Evolutionary conservation across 139 green algal genomes (phyloP).

Genomic region (Coelastrella sp.): DNA sequence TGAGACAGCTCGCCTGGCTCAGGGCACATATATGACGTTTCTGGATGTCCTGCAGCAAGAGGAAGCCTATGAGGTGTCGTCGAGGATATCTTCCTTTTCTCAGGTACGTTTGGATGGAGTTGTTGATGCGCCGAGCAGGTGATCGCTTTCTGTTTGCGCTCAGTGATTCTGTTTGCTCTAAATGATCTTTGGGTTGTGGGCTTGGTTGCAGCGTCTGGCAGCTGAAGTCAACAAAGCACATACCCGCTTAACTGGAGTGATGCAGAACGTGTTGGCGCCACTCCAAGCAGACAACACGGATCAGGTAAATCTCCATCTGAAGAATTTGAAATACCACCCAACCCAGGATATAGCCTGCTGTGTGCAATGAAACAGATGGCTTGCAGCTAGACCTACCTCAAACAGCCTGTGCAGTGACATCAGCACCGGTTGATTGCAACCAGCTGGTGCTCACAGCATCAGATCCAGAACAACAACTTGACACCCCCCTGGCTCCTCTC

Average conservation of each 20-base stretch:
- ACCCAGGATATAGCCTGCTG: too few relatives aligned
- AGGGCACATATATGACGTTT: background rate
- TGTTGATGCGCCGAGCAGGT: too few relatives aligned
- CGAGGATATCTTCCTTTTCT: background rate
- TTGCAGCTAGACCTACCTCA: too few relatives aligned
- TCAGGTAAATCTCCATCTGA: background rate
- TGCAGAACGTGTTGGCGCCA: conserved; percentile 14
- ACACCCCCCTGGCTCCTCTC: too few relatives aligned
- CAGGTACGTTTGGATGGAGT: background rate
- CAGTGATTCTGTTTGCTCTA: too few relatives aligned
- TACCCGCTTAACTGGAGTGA: background rate
- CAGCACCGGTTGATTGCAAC: too few relatives aligned
- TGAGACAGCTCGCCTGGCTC: background rate
- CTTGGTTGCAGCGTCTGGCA: conserved; percentile 1
- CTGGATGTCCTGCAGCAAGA: background rate
- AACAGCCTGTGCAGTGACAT: too few relatives aligned
- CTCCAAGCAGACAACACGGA: background rate
- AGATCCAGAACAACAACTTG: too few relatives aligned
- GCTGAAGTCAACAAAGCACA: conserved; percentile 4
- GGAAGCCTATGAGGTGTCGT: background rate
- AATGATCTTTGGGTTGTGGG: background rate
- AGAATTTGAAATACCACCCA: too few relatives aligned
- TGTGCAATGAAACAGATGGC: too few relatives aligned
- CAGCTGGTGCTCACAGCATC: too few relatives aligned
- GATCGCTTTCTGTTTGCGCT: too few relatives aligned